Conservation (phyloP, 1,139 yeast genomes). For the Candida glucosophila region DNA sequence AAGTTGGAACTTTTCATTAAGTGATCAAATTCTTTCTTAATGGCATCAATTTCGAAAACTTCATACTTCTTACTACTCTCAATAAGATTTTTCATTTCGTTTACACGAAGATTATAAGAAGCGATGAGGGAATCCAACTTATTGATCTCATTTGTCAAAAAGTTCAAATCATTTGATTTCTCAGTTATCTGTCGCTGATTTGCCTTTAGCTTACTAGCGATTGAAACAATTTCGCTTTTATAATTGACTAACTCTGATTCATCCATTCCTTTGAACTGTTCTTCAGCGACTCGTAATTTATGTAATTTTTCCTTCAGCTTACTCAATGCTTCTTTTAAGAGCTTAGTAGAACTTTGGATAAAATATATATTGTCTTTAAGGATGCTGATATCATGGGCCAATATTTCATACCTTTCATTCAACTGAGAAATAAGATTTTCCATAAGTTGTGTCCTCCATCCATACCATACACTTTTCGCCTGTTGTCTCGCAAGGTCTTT, state of each 20-base stretch:
- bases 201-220: conserved; percentile 7
- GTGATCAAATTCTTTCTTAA: conserved; percentile 15
- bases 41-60: conserved; percentile 14
- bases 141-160: conserved; percentile 8
- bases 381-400: conserved; percentile 17
- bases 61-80: conserved; percentile 17
- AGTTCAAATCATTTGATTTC: conserved; percentile 7
- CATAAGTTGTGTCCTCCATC: conserved; percentile 45
- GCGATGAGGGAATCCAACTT: conserved; percentile 11
- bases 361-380: conserved; percentile 14
- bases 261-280: conserved; percentile 11
- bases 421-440: conserved; percentile 28
- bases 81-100: conserved; percentile 9
- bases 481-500: conserved; percentile 43
- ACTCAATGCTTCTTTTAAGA: conserved; percentile 8
- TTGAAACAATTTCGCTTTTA: conserved; percentile 8
- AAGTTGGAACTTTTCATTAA: conserved; percentile 17
- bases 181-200: conserved; percentile 5
- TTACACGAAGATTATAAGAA: conserved; percentile 9
- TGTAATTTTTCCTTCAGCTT: conserved; percentile 16
- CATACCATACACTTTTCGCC: conserved; percentile 49
- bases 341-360: conserved; percentile 10
- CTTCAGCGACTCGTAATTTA: conserved; percentile 12
- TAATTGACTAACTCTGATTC: conserved; percentile 10
- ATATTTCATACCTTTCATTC: conserved; percentile 15